These are phyloP conservation scores for Planoprotostelium fungivorum DNA, from an alignment of 78 protist species.

Conservation along the genomic window DNA sequence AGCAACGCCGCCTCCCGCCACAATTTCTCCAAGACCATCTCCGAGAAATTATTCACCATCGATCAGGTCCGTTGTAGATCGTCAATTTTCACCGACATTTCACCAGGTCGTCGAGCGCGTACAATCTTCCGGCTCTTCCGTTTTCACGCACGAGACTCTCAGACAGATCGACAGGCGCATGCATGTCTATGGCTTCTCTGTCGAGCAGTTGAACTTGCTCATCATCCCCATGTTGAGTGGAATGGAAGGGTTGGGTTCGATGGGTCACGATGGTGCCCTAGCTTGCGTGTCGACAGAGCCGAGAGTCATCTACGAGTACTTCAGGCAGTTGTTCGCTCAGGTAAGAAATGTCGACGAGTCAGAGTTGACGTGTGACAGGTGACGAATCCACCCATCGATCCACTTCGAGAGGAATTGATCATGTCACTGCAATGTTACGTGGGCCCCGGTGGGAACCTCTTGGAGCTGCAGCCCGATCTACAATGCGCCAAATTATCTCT, in stretches of 20 bases:
- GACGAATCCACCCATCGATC: conserved; percentile 91
- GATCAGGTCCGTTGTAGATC: neutral
- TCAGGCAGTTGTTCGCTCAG: conserved; percentile 89
- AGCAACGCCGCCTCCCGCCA: conserved; percentile 13
- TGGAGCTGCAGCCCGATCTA: conserved; percentile 34
- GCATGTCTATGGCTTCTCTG: conserved; percentile 66
- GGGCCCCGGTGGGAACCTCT: conserved; percentile 75
- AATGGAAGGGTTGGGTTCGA: conserved; percentile 3
- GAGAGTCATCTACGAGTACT: conserved; percentile 72
- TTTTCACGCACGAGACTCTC: neutral
- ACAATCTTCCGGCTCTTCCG: too few species aligned
- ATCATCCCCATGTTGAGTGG: conserved; percentile 25
- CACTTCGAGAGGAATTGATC: conserved; percentile 77
- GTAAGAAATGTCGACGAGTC: neutral
- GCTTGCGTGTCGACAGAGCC: conserved; percentile 31
- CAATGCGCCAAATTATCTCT: conserved; percentile 29
- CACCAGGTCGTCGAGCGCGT: too few species aligned
- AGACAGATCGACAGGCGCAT: neutral
- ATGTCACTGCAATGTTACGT: conserved; percentile 62
- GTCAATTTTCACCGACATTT: too few species aligned
- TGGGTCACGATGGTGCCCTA: conserved; percentile 19
- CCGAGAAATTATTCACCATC: neutral
- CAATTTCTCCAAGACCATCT: conserved; percentile 28
- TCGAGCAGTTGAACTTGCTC: conserved; percentile 72
- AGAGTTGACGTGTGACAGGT: conserved; percentile 10